Base-by-base conservation (phyloP, 108 stramenopile species). In the Fistulifera solaris region DNA sequence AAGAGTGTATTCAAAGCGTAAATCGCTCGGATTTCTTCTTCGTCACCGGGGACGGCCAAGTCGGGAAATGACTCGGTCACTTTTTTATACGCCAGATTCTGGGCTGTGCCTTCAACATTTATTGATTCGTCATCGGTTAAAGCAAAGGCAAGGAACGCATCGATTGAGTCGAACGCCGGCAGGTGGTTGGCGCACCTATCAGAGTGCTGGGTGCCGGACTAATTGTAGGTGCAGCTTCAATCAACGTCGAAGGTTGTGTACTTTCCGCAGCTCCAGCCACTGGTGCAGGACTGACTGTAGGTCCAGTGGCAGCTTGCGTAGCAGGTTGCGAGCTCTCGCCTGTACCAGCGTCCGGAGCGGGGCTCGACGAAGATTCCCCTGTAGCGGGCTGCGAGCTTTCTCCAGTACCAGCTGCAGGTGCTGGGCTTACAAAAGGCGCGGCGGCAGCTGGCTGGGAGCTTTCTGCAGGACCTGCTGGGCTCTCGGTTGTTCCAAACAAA, bases 111-210 rank as follows among this genome's bases (percentile, higher is more conserved):
- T 41, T 19, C 55, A 3, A 24, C 39, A 31, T 6, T 38, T 3
- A 46, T 38, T 17, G 55, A 56, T 23, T 17, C 55, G 40, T 56
- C 55, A 40, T 23, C 39, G 6, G 55, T 56, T 39, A 46, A 56
- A 18, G 55, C 31, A 24, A 16, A 41, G 2, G 16, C 25, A 23
- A 43, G 31, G 22, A 51, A 51, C 25, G 3, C 27, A n/a, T 51
- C 50, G n/a, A 51, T 16, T 28, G 50, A 4, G 16, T 51, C 6
- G 19, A 21, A 45, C 11, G 3, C 31, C 8, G 31, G 31, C 21
- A 21, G 44, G 44, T 11, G 21, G 44, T 45, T 6, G 44, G 16
- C 4, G 44, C 7, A 45, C 11, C 44, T 6, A 6, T 45, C 44
- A 11, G 4, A 8, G 4, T 11, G 11, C 3, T 45, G 16, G 44